Conservation (phyloP, 2,329 filamentous ascomycete species). For the Proliferodiscus dingleyae region DNA sequence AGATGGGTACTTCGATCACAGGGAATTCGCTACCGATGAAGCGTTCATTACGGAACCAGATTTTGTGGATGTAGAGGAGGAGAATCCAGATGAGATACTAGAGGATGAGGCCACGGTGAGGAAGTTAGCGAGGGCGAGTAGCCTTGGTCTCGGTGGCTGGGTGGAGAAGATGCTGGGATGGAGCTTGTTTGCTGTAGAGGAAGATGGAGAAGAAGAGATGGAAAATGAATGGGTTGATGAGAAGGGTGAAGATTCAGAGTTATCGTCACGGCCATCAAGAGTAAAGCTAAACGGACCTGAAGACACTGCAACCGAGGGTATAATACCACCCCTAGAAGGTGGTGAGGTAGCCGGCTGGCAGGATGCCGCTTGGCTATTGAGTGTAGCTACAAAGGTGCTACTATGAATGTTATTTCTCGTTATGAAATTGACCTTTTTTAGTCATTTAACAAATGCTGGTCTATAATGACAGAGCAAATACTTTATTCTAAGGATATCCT, state of each 20-base stretch:
- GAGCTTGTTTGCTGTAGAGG: constrained; percentile 58
- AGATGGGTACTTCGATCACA: constrained; percentile 41
- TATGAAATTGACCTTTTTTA: too few relatives aligned
- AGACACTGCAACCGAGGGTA: constrained; percentile 38
- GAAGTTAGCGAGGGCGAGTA: constrained; percentile 50
- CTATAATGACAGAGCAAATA: too few relatives aligned
- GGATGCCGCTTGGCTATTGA: constrained; percentile 64
- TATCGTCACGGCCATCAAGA: constrained; percentile 22
- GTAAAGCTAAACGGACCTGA: constrained; percentile 17
- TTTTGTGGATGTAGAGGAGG: constrained; percentile 58
- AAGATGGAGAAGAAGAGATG: constrained; percentile 52
- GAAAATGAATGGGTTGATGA: constrained; percentile 38
- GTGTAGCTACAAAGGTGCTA: constrained; percentile 45
- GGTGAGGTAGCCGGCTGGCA: constrained; percentile 58
- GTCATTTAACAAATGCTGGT: too few relatives aligned
- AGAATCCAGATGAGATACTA: constrained; percentile 45
- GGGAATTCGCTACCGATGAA: constrained; percentile 23
- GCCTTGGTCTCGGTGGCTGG: constrained; percentile 51
- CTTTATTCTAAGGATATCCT: too few relatives aligned
- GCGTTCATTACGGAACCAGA: constrained; percentile 49
- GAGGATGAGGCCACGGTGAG: constrained; percentile 57
- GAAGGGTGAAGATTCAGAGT: constrained; percentile 31
- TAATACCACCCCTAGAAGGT: constrained; percentile 43
- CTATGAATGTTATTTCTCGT: too few relatives aligned
- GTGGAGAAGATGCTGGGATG: constrained; percentile 54